A percentile compares a stretch with the other conserved stretches of the same genome.
Evolutionary conservation across 2,329 filamentous ascomycete genomes (phyloP).

Genomic region (Colletotrichum sp.): DNA sequence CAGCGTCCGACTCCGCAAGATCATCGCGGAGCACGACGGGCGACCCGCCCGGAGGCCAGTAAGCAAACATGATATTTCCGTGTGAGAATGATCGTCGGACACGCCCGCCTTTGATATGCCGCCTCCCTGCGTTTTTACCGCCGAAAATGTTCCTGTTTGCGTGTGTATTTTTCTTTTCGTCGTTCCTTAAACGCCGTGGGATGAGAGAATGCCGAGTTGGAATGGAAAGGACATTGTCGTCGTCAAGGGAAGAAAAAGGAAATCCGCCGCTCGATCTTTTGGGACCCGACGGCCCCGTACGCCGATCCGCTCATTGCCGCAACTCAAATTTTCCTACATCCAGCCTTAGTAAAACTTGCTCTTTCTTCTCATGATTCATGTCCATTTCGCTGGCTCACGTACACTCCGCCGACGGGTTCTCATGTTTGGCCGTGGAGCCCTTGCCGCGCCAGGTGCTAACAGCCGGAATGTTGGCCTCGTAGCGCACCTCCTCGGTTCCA

Average conservation of each 20-base stretch:
- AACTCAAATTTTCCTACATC: background rate
- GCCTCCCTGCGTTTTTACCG: background rate
- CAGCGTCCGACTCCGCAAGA: background rate
- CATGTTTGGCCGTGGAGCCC: conserved; percentile 89
- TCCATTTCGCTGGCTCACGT: background rate
- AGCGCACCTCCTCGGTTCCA: conserved; percentile 86
- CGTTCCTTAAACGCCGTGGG: conserved; percentile 9
- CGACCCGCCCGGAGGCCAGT: background rate
- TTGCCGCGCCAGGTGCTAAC: conserved; percentile 97
- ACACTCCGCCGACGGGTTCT: conserved; percentile 56
- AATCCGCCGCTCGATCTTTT: background rate
- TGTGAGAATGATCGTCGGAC: background rate
- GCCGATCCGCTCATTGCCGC: background rate
- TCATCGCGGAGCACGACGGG: background rate
- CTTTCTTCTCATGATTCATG: background rate
- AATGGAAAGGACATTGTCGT: background rate
- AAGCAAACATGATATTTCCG: background rate
- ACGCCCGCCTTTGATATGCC: background rate
- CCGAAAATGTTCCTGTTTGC: background rate
- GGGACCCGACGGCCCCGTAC: background rate
- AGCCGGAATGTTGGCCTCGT: conserved; percentile 89
- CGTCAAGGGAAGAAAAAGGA: conserved; percentile 11
- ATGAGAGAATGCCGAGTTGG: background rate
- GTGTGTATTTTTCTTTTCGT: background rate
- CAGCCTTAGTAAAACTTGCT: background rate